Percentiles rank a stretch among this genome's conserved stretches.
Evolutionary conservation across 352 stramenopile genomes (phyloP).

Genomic region (Globisporangium megalacanthum): DNA sequence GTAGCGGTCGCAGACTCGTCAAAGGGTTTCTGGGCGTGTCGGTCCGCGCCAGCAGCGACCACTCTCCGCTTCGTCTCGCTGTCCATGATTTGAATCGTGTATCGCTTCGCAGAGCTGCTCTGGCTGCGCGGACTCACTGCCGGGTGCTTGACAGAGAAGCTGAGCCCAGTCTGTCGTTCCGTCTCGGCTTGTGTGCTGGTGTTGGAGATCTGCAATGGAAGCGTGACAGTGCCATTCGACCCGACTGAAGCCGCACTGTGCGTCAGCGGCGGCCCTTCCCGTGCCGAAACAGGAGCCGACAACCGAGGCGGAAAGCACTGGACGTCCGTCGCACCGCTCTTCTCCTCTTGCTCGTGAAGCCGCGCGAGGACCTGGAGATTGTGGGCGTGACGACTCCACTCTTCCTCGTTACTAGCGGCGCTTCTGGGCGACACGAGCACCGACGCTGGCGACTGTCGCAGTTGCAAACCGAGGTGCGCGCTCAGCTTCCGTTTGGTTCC

Average conservation of each 20-base stretch:
- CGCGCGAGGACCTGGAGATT: constrained; percentile 7
- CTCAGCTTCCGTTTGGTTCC: constrained; percentile 5
- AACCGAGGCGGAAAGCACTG: not conserved
- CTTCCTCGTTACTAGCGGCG: not conserved
- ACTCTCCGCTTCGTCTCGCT: not conserved
- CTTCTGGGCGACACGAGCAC: not conserved
- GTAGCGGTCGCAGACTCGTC: no score
- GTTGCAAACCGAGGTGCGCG: constrained; percentile 2
- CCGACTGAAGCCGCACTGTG: no score
- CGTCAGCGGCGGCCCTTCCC: no score
- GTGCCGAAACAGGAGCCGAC: not conserved
- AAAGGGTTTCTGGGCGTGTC: not conserved
- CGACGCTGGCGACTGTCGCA: not conserved
- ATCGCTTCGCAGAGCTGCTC: not conserved
- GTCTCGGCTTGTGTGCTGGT: no score
- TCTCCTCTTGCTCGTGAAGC: constrained; percentile 2
- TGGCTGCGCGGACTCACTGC: not conserved
- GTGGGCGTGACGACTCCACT: constrained; percentile 9
- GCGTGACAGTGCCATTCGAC: no score
- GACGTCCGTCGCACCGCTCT: not conserved
- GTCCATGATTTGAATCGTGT: not conserved
- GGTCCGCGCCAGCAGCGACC: not conserved
- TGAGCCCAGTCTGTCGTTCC: no score
- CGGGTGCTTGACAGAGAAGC: no score
- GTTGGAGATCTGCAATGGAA: no score